Conservation (phyloP, 192 early-diverging fungal species). For the Backusella psychrophila region DNA sequence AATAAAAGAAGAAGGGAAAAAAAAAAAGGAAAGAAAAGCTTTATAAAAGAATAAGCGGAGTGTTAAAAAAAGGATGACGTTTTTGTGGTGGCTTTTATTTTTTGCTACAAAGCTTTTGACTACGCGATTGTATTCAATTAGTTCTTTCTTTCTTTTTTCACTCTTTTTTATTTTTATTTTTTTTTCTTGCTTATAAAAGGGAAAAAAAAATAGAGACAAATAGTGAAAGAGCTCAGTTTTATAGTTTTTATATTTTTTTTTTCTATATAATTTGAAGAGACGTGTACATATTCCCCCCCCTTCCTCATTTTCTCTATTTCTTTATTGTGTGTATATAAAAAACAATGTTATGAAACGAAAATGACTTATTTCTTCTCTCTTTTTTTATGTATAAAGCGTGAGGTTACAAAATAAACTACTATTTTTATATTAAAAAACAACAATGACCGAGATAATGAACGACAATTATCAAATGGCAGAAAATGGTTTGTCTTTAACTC, state of each 20-base stretch:
- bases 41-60: neutral
- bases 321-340: neutral
- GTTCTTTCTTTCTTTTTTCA: neutral
- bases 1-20: neutral
- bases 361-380: neutral
- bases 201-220: neutral
- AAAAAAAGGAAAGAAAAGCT: neutral
- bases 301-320: neutral
- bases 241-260: constrained; percentile 5
- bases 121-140: neutral
- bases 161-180: constrained; percentile 16
- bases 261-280: neutral
- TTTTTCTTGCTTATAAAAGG: neutral
- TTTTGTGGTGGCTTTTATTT: constrained; percentile 4
- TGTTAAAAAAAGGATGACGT: neutral
- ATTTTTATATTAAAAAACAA: neutral
- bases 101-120: constrained; percentile 7
- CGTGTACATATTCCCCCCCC: neutral
- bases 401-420: neutral
- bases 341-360: neutral
- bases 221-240: neutral
- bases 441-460: constrained; percentile 23
- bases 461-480: constrained; percentile 25
- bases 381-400: constrained; percentile 6
- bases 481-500: constrained; percentile 17